Evolutionary conservation across 805 yeast species (phyloP), one percentile per base, ranked within the genome.

Genomic region (Kodamaea leandrae): DNA sequence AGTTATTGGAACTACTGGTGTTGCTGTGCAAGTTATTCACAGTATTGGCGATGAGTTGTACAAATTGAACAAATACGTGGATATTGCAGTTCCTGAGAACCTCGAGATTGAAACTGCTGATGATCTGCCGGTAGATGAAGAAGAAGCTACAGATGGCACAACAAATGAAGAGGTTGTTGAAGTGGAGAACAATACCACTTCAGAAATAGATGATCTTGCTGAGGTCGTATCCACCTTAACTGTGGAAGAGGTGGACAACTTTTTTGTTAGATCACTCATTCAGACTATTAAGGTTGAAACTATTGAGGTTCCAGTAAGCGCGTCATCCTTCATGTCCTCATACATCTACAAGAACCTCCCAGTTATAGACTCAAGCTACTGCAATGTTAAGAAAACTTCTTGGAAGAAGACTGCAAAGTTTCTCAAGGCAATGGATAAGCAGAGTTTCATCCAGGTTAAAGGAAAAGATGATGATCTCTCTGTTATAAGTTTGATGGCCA

Each of bases 381-480:
- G 82, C 28, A 81, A 76, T 49, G 74, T 85, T 44, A 90, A 89
- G 60, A 83, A 80, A 54, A 81, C 96, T 0, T 77, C 89, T 2
- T 91, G 95, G 95, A 89, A 86, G 60, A 91, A 91, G 55, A 79
- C 91, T 3, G 76, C 89, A 10, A 90, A 89, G 58, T 88, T 83
- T 54, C 64, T 91, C 41, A 91, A 88, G 55, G 81, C 85, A 5
- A 87, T 90, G 82, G 96, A 86, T 49, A 91, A 88, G 57, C 71
- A 73, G 32, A 78, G 79, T 1, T 76, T 82, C 41, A 46, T 93
- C 16, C 80, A 79, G 42, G 58, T 82, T 18, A 87, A 89, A 50
- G 97, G 96, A 6, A 86, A 87, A 54, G 93, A 82, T 27, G 96
- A 90, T 44, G 95, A 86, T 53, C 64, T 89, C 19, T 72, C 76